Evolutionary conservation across 371 early-diverging fungal species (phyloP).

Genomic region (Lichtheimia ornata): DNA sequence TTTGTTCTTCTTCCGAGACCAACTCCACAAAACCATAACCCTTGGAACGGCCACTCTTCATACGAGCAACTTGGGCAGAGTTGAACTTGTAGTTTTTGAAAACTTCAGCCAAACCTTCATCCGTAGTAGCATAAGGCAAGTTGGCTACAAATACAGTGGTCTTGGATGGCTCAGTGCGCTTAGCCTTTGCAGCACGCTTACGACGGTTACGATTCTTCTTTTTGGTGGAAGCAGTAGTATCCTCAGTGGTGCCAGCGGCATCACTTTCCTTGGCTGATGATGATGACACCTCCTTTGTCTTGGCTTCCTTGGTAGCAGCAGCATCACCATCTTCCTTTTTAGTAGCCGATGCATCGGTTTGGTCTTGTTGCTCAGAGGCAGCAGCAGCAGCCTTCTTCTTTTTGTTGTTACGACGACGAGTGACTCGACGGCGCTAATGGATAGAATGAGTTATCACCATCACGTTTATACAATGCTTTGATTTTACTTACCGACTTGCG

Average conservation of each 20-base stretch:
- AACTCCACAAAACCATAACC: slow-evolving; percentile 94
- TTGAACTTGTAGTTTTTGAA: slow-evolving; percentile 80
- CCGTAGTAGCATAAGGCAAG: slow-evolving; percentile 84
- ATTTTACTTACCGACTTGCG: neutral
- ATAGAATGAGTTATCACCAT: neutral
- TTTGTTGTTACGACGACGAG: slow-evolving; percentile 1
- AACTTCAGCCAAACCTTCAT: slow-evolving; percentile 72
- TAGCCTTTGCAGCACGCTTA: neutral
- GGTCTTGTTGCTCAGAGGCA: slow-evolving; percentile 4
- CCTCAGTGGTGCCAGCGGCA: too few relatives aligned
- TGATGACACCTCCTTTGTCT: too few relatives aligned
- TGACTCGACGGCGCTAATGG: neutral
- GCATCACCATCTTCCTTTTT: neutral
- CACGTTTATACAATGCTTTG: neutral
- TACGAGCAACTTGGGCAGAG: slow-evolving; percentile 73
- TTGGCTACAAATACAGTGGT: slow-evolving; percentile 91
- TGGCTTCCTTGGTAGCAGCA: neutral
- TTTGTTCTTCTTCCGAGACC: slow-evolving; percentile 76
- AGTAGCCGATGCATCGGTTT: neutral
- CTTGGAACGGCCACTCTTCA: slow-evolving; percentile 73
- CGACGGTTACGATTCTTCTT: neutral
- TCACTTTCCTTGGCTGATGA: too few relatives aligned
- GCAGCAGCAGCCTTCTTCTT: neutral
- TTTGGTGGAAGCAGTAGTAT: neutral
- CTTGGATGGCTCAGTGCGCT: slow-evolving; percentile 58